These are phyloP conservation scores for Sclerotinia trifoliorum DNA, from an alignment of 2,329 filamentous ascomycete genomes.

Conservation along the genomic window DNA sequence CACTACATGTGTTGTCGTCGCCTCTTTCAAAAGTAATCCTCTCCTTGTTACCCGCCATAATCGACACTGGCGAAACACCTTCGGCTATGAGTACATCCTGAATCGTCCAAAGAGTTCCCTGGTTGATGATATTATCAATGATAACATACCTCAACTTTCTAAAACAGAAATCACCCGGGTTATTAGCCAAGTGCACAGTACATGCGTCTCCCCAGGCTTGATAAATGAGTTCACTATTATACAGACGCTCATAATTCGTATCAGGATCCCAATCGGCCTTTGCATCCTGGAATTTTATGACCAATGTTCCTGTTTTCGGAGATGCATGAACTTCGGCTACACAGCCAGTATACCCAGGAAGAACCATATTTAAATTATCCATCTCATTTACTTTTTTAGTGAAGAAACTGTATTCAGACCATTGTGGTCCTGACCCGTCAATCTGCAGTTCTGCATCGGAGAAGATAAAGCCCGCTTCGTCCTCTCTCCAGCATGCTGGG, in stretches of 20 bases:
- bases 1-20: not conserved
- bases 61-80: not conserved
- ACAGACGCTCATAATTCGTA: not conserved
- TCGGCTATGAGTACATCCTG: not conserved
- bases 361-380: fast-evolving
- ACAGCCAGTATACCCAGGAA: too few species aligned
- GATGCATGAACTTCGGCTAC: not conserved
- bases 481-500: too few species aligned
- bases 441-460: not conserved
- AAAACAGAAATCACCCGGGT: too few species aligned
- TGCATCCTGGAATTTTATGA: not conserved
- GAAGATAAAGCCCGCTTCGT: not conserved
- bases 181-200: not conserved
- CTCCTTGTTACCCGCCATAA: not conserved
- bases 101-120: not conserved
- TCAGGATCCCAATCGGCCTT: not conserved
- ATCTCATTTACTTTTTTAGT: not conserved
- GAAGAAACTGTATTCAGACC: not conserved
- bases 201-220: conserved; percentile 3
- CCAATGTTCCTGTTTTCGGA: not conserved
- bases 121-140: not conserved
- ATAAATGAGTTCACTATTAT: not conserved
- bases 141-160: not conserved
- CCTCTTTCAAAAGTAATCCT: too few species aligned
- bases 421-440: not conserved